These are phyloP conservation scores for Fusarium praegraminearum DNA, from an alignment of 2,329 filamentous ascomycete genomes.

Conservation along the genomic window DNA sequence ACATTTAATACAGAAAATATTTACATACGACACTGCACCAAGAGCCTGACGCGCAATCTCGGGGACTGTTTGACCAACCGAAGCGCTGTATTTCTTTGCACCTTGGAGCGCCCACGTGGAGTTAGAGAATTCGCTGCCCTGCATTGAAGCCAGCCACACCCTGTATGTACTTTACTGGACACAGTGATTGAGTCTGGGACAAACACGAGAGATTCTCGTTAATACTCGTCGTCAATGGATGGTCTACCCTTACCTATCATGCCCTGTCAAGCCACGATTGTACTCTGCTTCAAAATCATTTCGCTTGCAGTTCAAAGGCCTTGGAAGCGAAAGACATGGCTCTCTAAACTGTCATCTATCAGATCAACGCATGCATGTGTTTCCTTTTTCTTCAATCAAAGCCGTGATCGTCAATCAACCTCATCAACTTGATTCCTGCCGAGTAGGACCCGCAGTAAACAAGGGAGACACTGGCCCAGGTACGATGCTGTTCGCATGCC, in stretches of 20 bases:
- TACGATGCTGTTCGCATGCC: constrained; percentile 28
- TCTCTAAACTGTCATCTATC: constrained; percentile 5
- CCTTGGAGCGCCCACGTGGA: constrained; percentile 44
- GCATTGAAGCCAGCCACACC: constrained; percentile 11
- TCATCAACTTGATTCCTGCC: constrained; percentile 23
- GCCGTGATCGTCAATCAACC: constrained; percentile 12
- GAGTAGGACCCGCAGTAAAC: constrained; percentile 26
- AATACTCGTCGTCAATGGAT: constrained; percentile 5
- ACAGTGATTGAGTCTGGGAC: neutral
- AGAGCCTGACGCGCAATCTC: constrained; percentile 43
- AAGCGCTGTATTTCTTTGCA: constrained; percentile 20
- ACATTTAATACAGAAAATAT: constrained; percentile 23
- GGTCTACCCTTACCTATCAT: constrained; percentile 12
- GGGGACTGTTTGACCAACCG: constrained; percentile 28
- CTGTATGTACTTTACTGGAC: constrained; percentile 2
- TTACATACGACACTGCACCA: neutral
- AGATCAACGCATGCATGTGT: constrained; percentile 16
- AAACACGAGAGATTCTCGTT: constrained; percentile 9
- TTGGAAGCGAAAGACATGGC: constrained; percentile 20
- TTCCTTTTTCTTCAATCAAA: constrained; percentile 21
- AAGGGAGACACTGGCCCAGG: constrained; percentile 2
- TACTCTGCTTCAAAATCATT: constrained; percentile 15
- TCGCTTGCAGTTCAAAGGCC: constrained; percentile 18
- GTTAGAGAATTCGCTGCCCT: constrained; percentile 43
- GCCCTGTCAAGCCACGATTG: constrained; percentile 31